Conservation (phyloP, 164 flowering plant species). For the Vitis amurensis region DNA sequence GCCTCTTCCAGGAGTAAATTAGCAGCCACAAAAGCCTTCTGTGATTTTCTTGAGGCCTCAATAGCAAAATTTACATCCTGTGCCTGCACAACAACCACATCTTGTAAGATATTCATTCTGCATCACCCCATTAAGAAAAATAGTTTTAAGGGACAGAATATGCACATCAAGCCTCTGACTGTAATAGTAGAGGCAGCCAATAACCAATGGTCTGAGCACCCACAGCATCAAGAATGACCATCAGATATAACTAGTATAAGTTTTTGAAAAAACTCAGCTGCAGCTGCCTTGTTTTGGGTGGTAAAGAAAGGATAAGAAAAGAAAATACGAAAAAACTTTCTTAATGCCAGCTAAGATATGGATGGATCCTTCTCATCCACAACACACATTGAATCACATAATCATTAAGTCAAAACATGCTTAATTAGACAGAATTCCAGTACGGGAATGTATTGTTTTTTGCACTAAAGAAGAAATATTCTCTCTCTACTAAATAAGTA, state of each 20-base stretch:
- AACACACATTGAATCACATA: background rate
- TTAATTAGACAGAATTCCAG: background rate
- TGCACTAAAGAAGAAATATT: too few relatives aligned
- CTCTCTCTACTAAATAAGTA: background rate
- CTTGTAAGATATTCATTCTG: background rate
- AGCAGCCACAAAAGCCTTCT: slow-evolving; percentile 58
- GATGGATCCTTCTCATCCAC: background rate
- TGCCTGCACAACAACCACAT: slow-evolving; percentile 46
- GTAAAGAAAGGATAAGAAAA: background rate
- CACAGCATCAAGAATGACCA: background rate
- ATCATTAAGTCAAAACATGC: background rate
- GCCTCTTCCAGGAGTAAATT: slow-evolving; percentile 32
- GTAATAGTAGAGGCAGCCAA: background rate
- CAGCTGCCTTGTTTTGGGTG: background rate
- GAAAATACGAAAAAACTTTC: background rate
- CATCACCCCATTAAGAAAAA: background rate
- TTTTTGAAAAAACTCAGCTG: too few relatives aligned
- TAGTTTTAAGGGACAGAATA: background rate
- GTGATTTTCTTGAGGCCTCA: slow-evolving; percentile 75
- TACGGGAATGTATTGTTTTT: too few relatives aligned
- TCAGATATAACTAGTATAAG: background rate
- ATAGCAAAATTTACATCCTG: slow-evolving; percentile 65
- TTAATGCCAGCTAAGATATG: background rate
- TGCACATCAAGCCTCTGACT: background rate
- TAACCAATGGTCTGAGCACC: background rate